These are phyloP conservation scores for Fagopyrum homotropicum DNA, from an alignment of 148 eudicot species.

Conservation along the genomic window DNA sequence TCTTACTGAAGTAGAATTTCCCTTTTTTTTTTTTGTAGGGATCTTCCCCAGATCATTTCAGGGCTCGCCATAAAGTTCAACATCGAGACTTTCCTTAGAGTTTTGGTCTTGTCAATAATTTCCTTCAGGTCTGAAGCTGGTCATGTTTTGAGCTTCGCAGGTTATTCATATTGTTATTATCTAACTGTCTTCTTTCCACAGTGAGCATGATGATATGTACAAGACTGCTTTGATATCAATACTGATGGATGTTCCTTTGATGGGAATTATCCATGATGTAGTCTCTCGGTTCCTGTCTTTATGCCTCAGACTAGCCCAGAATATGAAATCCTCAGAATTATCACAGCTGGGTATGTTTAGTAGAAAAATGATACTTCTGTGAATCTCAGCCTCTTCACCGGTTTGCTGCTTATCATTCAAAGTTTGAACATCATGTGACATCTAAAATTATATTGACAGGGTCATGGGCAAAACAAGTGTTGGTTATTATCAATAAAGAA, in stretches of 20 bases:
- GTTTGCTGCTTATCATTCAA: not conserved
- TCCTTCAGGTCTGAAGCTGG: constrained; percentile 39
- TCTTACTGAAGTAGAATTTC: not conserved
- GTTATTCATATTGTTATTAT: not conserved
- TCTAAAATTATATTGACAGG: constrained; percentile 21
- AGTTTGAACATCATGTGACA: not conserved
- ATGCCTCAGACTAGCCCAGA: constrained; percentile 41
- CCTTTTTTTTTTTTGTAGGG: constrained; percentile 26
- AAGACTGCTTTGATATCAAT: constrained; percentile 38
- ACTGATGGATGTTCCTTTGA: constrained; percentile 50
- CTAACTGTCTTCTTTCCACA: constrained; percentile 19
- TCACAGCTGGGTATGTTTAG: constrained; percentile 38
- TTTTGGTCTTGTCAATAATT: constrained; percentile 62
- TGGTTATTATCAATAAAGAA: constrained; percentile 38
- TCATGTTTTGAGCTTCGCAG: not conserved
- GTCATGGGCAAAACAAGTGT: constrained; percentile 45
- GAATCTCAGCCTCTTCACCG: not conserved
- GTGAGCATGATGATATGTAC: constrained; percentile 49
- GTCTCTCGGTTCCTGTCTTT: constrained; percentile 51
- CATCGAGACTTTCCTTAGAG: constrained; percentile 56
- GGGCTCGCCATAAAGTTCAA: constrained; percentile 64
- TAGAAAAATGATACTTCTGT: not conserved
- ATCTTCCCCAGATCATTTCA: constrained; percentile 51
- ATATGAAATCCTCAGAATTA: constrained; percentile 24
- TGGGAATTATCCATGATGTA: constrained; percentile 28